phyloP scores from a whole-genome alignment of 768 basidiomycete species.

The Phanerochaete carnosa region DNA sequence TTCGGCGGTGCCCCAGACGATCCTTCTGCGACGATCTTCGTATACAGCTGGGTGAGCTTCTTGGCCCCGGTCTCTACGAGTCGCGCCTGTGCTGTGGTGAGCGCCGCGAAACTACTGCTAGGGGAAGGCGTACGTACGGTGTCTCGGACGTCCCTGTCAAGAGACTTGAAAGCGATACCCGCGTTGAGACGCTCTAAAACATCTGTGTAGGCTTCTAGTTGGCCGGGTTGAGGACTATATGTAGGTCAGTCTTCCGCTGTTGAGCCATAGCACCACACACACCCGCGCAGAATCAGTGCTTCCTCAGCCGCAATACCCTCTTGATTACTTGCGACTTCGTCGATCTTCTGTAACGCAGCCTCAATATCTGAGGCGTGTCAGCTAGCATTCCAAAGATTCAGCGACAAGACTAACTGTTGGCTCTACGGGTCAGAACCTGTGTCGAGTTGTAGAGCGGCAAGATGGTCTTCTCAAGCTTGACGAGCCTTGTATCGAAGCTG shows the following conservation, averaged over 20 bases:
- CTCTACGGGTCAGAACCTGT: conserved; percentile 68
- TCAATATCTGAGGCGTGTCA: conserved; percentile 62
- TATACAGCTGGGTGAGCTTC: conserved; percentile 78
- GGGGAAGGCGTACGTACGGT: conserved; percentile 36
- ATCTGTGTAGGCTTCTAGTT: conserved; percentile 64
- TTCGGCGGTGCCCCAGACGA: conserved; percentile 73
- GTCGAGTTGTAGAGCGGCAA: conserved; percentile 78
- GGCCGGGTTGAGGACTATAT: conserved; percentile 64
- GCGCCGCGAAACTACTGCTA: background rate
- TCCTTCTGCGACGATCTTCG: conserved; percentile 84
- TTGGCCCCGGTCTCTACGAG: conserved; percentile 81
- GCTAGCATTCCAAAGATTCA: background rate
- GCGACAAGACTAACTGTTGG: conserved; percentile 51
- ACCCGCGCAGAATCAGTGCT: conserved; percentile 77
- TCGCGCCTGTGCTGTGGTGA: conserved; percentile 42
- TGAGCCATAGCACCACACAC: background rate
- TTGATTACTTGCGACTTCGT: conserved; percentile 71
- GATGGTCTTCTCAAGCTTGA: conserved; percentile 83
- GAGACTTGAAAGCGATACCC: conserved; percentile 70
- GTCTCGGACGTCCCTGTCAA: conserved; percentile 51
- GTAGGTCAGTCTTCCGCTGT: background rate
- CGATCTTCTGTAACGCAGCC: conserved; percentile 71
- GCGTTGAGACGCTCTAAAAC: conserved; percentile 77
- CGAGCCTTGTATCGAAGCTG: conserved; percentile 79
- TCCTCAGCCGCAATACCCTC: conserved; percentile 78